Percentiles rank a stretch among this genome's conserved stretches.
These are phyloP conservation scores for Chrysopogon serrulatus DNA, from an alignment of 176 grass and related monocot species.

Conservation along the genomic window DNA sequence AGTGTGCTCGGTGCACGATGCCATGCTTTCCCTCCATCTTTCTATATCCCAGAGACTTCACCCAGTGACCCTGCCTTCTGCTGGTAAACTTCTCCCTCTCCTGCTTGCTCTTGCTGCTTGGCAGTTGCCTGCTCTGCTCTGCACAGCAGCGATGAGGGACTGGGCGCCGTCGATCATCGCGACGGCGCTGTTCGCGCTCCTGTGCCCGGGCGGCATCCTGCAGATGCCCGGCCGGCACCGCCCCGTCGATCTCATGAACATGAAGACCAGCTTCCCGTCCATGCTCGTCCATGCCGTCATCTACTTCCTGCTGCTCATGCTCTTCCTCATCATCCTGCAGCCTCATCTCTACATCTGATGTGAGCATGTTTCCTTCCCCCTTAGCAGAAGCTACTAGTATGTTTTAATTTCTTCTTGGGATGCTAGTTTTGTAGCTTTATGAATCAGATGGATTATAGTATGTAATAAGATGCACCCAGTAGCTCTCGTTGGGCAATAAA, in stretches of 20 bases:
- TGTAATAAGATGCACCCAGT: not conserved
- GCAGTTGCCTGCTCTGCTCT: not conserved
- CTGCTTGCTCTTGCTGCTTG: not conserved
- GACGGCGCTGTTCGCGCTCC: constrained; percentile 71
- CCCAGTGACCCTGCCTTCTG: not conserved
- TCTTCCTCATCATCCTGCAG: constrained; percentile 49
- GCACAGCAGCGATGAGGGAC: constrained; percentile 48
- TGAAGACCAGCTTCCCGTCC: constrained; percentile 68
- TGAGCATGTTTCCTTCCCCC: not conserved
- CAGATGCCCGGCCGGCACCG: constrained; percentile 83
- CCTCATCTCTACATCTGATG: constrained; percentile 62
- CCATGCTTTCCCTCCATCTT: not conserved
- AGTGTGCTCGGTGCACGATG: constrained; percentile 11
- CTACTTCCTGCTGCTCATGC: constrained; percentile 57
- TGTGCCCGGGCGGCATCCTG: constrained; percentile 65
- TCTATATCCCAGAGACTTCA: constrained; percentile 12
- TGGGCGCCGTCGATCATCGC: constrained; percentile 78
- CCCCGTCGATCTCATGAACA: constrained; percentile 67
- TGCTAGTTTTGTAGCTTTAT: not conserved
- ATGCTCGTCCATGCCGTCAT: constrained; percentile 75
- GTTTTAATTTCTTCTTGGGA: not conserved
- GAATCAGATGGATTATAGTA: not conserved
- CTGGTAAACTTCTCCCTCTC: not conserved
- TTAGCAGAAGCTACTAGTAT: not conserved
- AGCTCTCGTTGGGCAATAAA: constrained; percentile 1